Conservation (phyloP, 805 yeast genomes). For the Metschnikowia koreensis region DNA sequence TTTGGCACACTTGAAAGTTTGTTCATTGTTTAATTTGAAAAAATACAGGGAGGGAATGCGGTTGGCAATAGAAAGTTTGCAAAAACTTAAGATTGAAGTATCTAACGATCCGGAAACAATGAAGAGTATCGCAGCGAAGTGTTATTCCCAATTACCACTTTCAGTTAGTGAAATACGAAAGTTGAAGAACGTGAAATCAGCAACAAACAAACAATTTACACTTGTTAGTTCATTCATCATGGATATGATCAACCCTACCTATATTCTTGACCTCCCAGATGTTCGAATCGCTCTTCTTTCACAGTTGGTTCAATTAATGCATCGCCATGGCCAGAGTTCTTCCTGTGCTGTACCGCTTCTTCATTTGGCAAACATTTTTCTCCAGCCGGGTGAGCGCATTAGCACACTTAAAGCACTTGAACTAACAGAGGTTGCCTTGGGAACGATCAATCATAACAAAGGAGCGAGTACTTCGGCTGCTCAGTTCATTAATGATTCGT, state of each 20-base stretch:
- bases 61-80: slow-evolving; percentile 35
- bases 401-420: slow-evolving; percentile 41
- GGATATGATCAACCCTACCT: slow-evolving; percentile 36
- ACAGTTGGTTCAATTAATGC: slow-evolving; percentile 33
- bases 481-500: slow-evolving; percentile 41
- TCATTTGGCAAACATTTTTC: slow-evolving; percentile 35
- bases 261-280: slow-evolving; percentile 23
- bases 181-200: slow-evolving; percentile 21
- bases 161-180: slow-evolving; percentile 38
- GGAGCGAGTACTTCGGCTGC: slow-evolving; percentile 34
- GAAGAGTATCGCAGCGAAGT: slow-evolving; percentile 17
- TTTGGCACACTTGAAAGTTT: slow-evolving; percentile 36
- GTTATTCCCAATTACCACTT: slow-evolving; percentile 34
- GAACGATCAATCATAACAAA: slow-evolving; percentile 32
- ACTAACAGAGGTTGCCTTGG: slow-evolving; percentile 39
- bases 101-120: slow-evolving; percentile 26
- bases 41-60: slow-evolving; percentile 30
- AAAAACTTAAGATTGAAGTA: slow-evolving; percentile 34
- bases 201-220: slow-evolving; percentile 26
- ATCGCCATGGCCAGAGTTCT: slow-evolving; percentile 40
- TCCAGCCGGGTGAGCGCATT: slow-evolving; percentile 25
- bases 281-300: slow-evolving; percentile 33
- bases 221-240: slow-evolving; percentile 42
- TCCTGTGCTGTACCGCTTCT: slow-evolving; percentile 40
- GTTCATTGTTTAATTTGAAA: slow-evolving; percentile 33